Conservation (phyloP, 1,284 basidiomycete genomes). For the Volvariella volvacea region DNA sequence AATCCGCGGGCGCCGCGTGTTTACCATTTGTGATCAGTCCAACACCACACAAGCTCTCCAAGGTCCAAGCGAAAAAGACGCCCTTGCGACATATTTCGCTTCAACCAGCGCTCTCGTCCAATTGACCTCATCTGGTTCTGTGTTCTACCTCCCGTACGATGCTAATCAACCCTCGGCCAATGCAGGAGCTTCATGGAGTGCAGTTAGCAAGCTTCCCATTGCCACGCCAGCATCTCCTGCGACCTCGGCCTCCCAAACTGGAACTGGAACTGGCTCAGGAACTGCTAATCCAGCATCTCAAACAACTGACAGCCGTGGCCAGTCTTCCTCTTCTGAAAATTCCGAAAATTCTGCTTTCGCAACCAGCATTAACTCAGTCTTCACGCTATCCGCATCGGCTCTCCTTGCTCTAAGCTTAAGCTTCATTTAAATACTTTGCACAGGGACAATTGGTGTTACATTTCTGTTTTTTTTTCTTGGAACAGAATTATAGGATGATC, state of each 20-base stretch:
- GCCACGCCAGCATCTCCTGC: constrained; percentile 21
- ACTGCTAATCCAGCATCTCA: neutral
- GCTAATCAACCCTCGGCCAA: constrained; percentile 38
- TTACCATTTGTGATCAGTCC: constrained; percentile 29
- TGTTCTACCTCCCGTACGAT: constrained; percentile 63
- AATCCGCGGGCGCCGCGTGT: neutral
- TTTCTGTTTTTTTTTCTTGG: too few relatives aligned
- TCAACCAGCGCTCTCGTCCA: constrained; percentile 70
- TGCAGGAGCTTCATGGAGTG: constrained; percentile 42
- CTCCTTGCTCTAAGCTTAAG: too few relatives aligned
- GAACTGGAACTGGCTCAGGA: constrained; percentile 5
- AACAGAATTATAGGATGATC: too few relatives aligned
- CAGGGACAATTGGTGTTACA: too few relatives aligned
- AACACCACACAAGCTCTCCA: constrained; percentile 73
- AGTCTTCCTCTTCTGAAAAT: too few relatives aligned
- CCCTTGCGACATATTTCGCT: constrained; percentile 67
- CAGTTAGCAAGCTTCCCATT: constrained; percentile 29
- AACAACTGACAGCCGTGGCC: too few relatives aligned
- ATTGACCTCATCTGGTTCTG: constrained; percentile 57
- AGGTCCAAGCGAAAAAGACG: constrained; percentile 63
- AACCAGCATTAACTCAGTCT: too few relatives aligned
- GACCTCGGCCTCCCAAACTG: constrained; percentile 2
- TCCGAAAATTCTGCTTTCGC: too few relatives aligned
- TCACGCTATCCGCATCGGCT: too few relatives aligned
- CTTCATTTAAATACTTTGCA: too few relatives aligned